Base-by-base conservation (phyloP, 192 early-diverging fungal species). In the Rhizoclosmatium globosum region DNA sequence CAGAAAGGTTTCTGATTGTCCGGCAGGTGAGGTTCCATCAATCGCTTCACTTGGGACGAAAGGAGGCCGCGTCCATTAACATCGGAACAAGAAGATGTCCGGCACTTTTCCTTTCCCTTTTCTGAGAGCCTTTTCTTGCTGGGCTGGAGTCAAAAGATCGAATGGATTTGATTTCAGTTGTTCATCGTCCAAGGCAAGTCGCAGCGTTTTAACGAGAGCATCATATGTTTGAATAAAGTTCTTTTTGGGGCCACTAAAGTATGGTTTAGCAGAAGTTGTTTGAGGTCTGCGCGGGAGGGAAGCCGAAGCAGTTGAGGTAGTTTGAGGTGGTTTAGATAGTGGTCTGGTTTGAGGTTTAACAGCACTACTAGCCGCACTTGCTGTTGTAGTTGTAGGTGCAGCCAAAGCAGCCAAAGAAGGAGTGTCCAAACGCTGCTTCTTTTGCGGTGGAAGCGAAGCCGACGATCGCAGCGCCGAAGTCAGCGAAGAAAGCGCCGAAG, bases 1-100 rank as follows among this genome's bases (percentile, higher is more conserved):
- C 59, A 74, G 61, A 62, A 74, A 7, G 72, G 58, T 47, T 74
- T 74, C 72, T 58, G 21, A 47, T 6, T 43, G 59, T 31, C 31
- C 31, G 31, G 31, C 59, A 74, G 6, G 38, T 74, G 56, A 38
- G 6, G 39, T 23, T 43, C 23, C n/a, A 74, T 39, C 7, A 59
- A 56, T 46, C 19, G 4, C 38, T 62, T 59, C 41, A 62, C 58
- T 3, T 43, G 9, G 7, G 21, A 38, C 11, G 62, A 2, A 4
- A 60, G n/a, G 2, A 74, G 41, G 6, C 72, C 72, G 6, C 58
- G 42, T 9, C 62, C 72, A 15, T 43, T 48, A 6, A 74, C 59
- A 46, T 68, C 2, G 66, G 45, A 31, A 31, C 62, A 2, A 68
- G 42, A 46, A 47, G 45, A 15, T 13, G 7, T 68, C 41, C 42